Percentiles rank a stretch among this genome's conserved stretches.
Conservation (phyloP, 345 rosid species). For the Dipteronia dyeriana region DNA sequence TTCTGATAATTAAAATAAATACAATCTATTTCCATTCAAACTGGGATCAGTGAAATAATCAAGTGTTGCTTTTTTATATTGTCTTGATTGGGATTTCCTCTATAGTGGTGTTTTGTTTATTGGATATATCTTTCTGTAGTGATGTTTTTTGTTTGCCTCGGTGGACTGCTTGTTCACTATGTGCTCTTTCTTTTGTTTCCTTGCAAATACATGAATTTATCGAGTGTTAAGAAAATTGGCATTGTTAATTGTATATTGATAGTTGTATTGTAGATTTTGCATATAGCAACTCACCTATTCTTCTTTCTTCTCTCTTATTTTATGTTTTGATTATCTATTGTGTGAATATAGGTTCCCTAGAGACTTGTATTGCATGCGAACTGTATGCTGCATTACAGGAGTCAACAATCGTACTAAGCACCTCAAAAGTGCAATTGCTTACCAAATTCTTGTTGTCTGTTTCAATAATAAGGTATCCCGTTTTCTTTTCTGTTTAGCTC, state of each 20-base stretch:
- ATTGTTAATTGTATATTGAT: background rate
- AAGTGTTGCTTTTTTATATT: background rate
- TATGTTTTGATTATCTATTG: constrained; percentile 20
- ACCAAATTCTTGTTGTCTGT: constrained; percentile 53
- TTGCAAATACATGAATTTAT: background rate
- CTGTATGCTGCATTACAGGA: constrained; percentile 72
- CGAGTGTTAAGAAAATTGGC: background rate
- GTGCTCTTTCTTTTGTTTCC: background rate
- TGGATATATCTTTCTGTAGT: background rate
- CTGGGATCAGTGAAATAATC: constrained; percentile 1
- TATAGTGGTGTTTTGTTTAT: background rate
- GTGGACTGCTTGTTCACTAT: background rate
- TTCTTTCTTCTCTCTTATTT: constrained; percentile 2
- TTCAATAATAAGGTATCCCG: constrained; percentile 60
- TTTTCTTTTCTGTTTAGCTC: constrained; percentile 8
- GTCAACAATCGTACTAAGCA: constrained; percentile 53
- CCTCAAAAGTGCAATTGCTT: constrained; percentile 62
- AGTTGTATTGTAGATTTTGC: background rate
- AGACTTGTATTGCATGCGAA: constrained; percentile 75
- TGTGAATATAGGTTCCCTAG: constrained; percentile 57
- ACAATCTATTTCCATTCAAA: background rate
- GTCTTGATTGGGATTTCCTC: background rate
- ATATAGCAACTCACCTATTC: background rate
- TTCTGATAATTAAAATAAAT: background rate
- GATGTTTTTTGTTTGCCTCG: background rate